Conservation (phyloP, 148 eudicot genomes). For the Rhododendron simsii region DNA sequence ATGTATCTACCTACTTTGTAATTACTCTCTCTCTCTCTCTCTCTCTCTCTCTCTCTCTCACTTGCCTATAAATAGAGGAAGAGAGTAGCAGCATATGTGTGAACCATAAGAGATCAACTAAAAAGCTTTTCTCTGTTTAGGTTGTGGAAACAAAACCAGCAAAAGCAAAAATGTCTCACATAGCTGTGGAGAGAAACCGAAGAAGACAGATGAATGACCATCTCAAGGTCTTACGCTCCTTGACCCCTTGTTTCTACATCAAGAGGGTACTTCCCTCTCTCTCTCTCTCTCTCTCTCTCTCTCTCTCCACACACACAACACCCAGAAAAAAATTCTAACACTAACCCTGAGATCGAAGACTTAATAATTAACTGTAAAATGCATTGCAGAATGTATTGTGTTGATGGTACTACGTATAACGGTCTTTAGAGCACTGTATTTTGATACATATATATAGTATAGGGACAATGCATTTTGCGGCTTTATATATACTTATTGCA, state of each 20-base stretch:
- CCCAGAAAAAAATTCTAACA: too few relatives aligned
- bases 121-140: background rate
- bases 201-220: constrained; percentile 97
- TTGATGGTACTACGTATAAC: too few relatives aligned
- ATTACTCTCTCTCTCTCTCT: background rate
- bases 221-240: constrained; percentile 79
- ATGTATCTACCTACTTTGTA: too few relatives aligned
- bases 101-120: background rate
- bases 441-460: background rate
- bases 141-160: background rate
- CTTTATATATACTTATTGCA: background rate
- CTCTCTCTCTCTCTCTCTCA: background rate
- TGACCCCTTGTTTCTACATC: constrained; percentile 92
- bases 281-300: background rate
- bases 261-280: constrained; percentile 55
- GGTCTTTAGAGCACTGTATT: too few relatives aligned
- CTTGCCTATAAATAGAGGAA: constrained; percentile 21
- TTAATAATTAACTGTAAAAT: too few relatives aligned
- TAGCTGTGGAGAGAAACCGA: constrained; percentile 91
- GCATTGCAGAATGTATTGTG: background rate
- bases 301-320: background rate
- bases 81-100: background rate
- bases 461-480: background rate
- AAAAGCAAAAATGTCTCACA: constrained; percentile 63
- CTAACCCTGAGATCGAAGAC: background rate